Evolutionary conservation across 2,329 filamentous ascomycete genomes (phyloP).

Genomic region (Chaetomiaceae sp.): DNA sequence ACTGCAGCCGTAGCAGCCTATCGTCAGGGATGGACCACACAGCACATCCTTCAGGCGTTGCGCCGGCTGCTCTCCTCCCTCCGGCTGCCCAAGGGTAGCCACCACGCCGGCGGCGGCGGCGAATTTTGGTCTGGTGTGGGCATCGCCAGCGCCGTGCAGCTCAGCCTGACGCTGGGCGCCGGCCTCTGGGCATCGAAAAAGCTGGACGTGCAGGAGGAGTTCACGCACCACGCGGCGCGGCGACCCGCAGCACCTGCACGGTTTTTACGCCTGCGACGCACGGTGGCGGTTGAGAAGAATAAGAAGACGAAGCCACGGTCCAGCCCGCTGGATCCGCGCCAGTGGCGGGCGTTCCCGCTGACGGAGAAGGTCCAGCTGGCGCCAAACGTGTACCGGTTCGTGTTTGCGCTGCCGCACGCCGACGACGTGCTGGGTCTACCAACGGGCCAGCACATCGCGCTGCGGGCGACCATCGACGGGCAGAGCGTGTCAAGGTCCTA

Average conservation of each 20-base stretch:
- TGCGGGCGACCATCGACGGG: constrained; percentile 44
- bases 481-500: constrained; percentile 47
- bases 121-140: constrained; percentile 16
- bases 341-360: constrained; percentile 25
- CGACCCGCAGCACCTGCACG: not conserved
- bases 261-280: constrained; percentile 11
- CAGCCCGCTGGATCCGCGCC: not conserved
- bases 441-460: constrained; percentile 52
- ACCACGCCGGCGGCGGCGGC: no score
- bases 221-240: constrained; percentile 11
- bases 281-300: not conserved
- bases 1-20: no score
- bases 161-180: constrained; percentile 4
- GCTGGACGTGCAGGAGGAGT: constrained; percentile 17
- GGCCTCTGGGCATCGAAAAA: constrained; percentile 13
- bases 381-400: constrained; percentile 42
- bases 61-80: no score
- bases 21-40: no score
- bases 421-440: constrained; percentile 48
- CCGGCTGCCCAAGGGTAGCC: no score
- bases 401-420: constrained; percentile 43
- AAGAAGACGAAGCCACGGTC: not conserved
- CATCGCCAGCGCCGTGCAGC: constrained; percentile 13
- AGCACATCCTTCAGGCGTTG: no score
- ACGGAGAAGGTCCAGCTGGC: constrained; percentile 36